These are phyloP conservation scores for Striga asiatica DNA, from an alignment of 257 asterid species.

Conservation along the genomic window DNA sequence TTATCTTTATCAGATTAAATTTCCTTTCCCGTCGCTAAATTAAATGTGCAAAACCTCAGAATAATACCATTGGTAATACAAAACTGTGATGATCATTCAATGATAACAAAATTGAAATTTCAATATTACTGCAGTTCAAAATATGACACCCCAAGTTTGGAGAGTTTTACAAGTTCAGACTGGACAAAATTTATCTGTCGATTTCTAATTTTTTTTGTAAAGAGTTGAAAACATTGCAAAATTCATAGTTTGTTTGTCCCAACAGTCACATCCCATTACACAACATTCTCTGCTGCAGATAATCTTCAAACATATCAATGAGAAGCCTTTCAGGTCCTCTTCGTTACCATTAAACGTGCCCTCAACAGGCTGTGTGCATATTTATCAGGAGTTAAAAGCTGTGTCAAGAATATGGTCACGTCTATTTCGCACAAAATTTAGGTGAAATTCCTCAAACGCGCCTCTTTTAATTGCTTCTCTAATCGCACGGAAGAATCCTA, in stretches of 20 bases:
- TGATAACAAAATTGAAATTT: not conserved
- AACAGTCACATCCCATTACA: not conserved
- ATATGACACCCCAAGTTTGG: not conserved
- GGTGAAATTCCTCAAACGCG: slow-evolving; percentile 49
- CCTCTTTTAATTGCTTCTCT: slow-evolving; percentile 63
- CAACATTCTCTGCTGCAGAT: not conserved
- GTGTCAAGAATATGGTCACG: slow-evolving; percentile 29
- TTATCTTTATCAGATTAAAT: too few species aligned
- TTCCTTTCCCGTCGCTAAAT: too few species aligned
- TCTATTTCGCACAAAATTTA: slow-evolving; percentile 45
- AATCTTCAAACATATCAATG: not conserved
- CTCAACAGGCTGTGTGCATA: not conserved
- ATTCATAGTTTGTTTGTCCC: not conserved
- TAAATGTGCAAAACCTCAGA: not conserved
- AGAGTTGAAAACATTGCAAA: too few species aligned
- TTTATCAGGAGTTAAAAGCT: slow-evolving; percentile 25
- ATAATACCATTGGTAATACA: not conserved
- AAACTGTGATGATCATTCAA: not conserved
- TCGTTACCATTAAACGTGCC: not conserved
- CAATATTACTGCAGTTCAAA: not conserved
- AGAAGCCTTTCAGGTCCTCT: too few species aligned
- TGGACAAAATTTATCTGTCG: too few species aligned
- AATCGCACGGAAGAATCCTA: slow-evolving; percentile 68
- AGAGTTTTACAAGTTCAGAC: not conserved
- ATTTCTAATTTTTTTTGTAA: too few species aligned